Evolutionary conservation across 176 grass and related monocot genomes (phyloP).

Genomic region (Rhynchospora pubera): DNA sequence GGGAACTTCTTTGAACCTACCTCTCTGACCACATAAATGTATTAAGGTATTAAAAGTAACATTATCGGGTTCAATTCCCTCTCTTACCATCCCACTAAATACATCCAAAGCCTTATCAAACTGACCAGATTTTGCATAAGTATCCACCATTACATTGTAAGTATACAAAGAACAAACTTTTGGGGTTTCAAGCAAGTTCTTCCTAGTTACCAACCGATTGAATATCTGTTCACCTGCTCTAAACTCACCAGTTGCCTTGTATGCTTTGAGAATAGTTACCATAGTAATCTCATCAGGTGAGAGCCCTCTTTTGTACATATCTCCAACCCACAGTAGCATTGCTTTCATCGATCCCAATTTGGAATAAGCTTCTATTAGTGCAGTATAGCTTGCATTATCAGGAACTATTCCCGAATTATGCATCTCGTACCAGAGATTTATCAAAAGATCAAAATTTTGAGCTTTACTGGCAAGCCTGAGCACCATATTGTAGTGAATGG

Average conservation of each 20-base stretch:
- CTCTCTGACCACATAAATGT: constrained; percentile 49
- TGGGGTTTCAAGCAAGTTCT: constrained; percentile 11
- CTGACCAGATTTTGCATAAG: constrained; percentile 62
- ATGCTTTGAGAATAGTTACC: constrained; percentile 52
- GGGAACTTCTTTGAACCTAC: constrained; percentile 39
- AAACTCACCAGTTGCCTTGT: constrained; percentile 65
- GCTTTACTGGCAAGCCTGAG: constrained; percentile 39
- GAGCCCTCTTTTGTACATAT: constrained; percentile 77
- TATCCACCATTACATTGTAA: constrained; percentile 85
- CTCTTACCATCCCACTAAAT: constrained; percentile 60
- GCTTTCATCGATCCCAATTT: constrained; percentile 35
- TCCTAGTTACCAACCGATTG: constrained; percentile 37
- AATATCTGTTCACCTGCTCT: constrained; percentile 56
- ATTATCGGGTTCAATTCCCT: constrained; percentile 51
- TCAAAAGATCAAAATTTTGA: constrained; percentile 53
- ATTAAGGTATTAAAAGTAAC: constrained; percentile 88
- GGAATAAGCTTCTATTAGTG: constrained; percentile 63
- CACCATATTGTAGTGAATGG: constrained; percentile 84
- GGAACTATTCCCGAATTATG: constrained; percentile 36
- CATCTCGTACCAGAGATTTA: constrained; percentile 62
- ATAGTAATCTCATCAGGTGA: constrained; percentile 67
- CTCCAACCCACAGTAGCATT: constrained; percentile 51
- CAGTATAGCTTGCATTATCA: constrained; percentile 54
- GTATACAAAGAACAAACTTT: constrained; percentile 49
- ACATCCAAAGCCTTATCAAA: constrained; percentile 63